These are phyloP conservation scores for Mycena galericulata DNA, from an alignment of 768 basidiomycete genomes.

Conservation along the genomic window DNA sequence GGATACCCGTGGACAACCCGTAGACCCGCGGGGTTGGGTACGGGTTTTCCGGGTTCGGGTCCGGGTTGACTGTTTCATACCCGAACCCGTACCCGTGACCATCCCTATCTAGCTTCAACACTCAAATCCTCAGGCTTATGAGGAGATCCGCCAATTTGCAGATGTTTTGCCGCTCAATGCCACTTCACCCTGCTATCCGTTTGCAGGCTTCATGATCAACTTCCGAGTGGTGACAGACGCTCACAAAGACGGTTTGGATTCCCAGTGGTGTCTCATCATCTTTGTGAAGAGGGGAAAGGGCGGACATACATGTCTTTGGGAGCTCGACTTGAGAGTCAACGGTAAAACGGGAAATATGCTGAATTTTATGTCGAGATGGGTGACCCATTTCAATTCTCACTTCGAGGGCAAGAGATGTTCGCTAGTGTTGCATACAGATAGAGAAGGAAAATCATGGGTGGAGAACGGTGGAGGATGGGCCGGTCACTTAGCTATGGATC, in stretches of 20 bases:
- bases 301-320: background rate
- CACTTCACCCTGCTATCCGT: background rate
- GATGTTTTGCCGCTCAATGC: background rate
- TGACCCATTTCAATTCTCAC: constrained; percentile 7
- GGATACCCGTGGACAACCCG: no score
- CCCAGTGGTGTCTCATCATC: background rate
- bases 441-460: background rate
- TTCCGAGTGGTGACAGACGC: background rate
- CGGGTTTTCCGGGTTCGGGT: no score
- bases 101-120: no score
- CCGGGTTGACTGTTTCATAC: no score
- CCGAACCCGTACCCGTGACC: no score
- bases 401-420: background rate
- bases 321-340: background rate
- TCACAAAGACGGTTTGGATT: background rate
- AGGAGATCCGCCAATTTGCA: background rate
- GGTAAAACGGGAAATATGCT: background rate
- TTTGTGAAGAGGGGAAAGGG: background rate
- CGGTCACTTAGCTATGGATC: background rate
- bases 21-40: no score
- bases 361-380: background rate
- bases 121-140: background rate
- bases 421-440: constrained; percentile 3
- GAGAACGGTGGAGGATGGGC: constrained; percentile 2
- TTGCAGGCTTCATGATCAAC: constrained; percentile 8